These are phyloP conservation scores for Vitis amurensis DNA, from an alignment of 164 flowering plant genomes.

Conservation along the genomic window DNA sequence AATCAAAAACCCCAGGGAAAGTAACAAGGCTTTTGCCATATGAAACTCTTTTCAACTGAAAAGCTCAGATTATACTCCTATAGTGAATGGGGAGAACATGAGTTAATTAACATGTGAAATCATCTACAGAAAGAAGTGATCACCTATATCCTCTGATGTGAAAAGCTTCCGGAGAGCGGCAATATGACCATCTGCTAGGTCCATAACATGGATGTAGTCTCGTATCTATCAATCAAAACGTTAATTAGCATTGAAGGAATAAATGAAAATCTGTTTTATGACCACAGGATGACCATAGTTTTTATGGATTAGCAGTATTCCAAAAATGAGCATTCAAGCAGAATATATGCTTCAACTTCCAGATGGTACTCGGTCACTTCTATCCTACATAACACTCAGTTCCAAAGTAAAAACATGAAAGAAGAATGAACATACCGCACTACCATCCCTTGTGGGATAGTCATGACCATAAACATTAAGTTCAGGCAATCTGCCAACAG, in stretches of 20 bases:
- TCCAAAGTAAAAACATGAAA: not conserved
- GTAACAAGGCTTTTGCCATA: no score
- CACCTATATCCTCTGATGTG: constrained; percentile 55
- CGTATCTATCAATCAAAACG: constrained; percentile 44
- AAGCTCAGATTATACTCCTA: not conserved
- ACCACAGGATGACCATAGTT: not conserved
- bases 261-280: not conserved
- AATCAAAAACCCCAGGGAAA: not conserved
- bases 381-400: not conserved
- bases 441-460: constrained; percentile 91
- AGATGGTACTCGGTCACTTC: no score
- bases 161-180: constrained; percentile 74
- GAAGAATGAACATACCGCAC: constrained; percentile 57
- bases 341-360: no score
- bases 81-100: no score
- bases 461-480: constrained; percentile 89
- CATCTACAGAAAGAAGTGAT: not conserved
- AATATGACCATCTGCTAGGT: constrained; percentile 86
- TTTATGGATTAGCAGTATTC: not conserved
- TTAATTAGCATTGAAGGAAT: not conserved
- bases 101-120: not conserved
- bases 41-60: not conserved
- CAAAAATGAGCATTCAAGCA: no score
- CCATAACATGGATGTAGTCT: constrained; percentile 89
- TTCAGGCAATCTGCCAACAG: constrained; percentile 89